Evolutionary conservation across 2,329 filamentous ascomycete species (phyloP), one percentile per base, ranked within the genome.

Genomic region (Aureobasidium sp.): DNA sequence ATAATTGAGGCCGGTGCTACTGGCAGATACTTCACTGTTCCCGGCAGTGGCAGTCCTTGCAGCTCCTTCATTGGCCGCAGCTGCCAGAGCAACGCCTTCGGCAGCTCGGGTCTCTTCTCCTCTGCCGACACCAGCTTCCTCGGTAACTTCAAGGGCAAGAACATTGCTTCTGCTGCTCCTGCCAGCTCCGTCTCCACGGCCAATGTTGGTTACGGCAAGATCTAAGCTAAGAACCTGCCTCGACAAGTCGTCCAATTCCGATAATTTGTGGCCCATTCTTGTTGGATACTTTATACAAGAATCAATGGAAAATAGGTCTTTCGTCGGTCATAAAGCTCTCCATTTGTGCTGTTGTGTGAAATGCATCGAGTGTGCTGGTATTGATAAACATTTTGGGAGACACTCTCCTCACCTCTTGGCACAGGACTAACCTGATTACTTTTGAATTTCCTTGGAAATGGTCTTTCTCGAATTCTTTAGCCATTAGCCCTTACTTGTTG

Each of bases 111-210:
- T 15, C 54, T 55, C 7, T 66, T 67, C 46, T 53, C 42, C 25
- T 62, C 61, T 2, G 49, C 50, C n/a, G 78, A 80, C 66, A 75
- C 77, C 11, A 70, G 68, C 53, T 79, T 84, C 72, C 67, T 84
- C 50, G 53, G 65, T 60, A 74, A 78, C 66, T 83, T 84, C 69
- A 69, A 72, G 51, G 79, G 79, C 62, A 80, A 81, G 76, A 79
- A 75, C 62, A 68, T 83, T 64, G 81, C 81, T 13, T 65, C 73
- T 60, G 78, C 79, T 15, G 61, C 65, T 15, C 65, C 73, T 27
- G 70, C 70, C 27, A 74, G 71, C 63, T 54, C 61, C 35, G 50
- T 64, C 31, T 60, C 60, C 17, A 67, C 67, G 17, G 70, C 66
- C 61, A 74, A 69, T 42, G 78, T 79, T 64, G 79, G 79, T 9